A percentile compares a stretch with the other conserved stretches of the same genome.
These are phyloP conservation scores for Epichloe coenophiala DNA, from an alignment of 2,329 filamentous ascomycete species.

Conservation along the genomic window DNA sequence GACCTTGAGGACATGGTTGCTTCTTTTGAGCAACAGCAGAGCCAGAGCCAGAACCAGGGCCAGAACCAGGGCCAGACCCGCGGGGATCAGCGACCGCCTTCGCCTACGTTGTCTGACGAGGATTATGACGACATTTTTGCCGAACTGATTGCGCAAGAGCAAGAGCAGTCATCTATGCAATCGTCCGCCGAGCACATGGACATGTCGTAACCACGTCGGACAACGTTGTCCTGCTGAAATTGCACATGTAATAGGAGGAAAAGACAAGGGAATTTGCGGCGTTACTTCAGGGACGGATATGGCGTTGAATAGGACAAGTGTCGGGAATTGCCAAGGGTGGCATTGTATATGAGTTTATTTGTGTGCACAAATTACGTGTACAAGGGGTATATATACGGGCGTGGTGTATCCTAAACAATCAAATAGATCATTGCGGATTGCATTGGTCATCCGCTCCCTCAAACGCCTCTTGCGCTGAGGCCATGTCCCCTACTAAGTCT, in stretches of 20 bases:
- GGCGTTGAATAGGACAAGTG: neutral
- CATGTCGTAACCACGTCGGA: slow-evolving; percentile 15
- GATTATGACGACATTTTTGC: slow-evolving; percentile 51
- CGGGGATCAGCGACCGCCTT: slow-evolving; percentile 15
- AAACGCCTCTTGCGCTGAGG: slow-evolving; percentile 62
- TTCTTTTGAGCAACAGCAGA: slow-evolving; percentile 24
- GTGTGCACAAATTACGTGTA: slow-evolving; percentile 3
- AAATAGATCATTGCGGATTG: slow-evolving; percentile 39
- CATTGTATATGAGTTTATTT: slow-evolving; percentile 1
- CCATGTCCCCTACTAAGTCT: slow-evolving; percentile 84
- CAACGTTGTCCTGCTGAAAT: neutral
- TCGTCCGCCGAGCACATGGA: slow-evolving; percentile 31
- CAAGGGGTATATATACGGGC: slow-evolving; percentile 15
- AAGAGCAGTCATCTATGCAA: slow-evolving; percentile 5
- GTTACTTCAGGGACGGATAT: slow-evolving; percentile 2
- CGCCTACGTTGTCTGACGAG: slow-evolving; percentile 34
- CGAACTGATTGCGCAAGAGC: slow-evolving; percentile 22
- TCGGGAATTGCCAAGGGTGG: neutral
- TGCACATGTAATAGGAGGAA: neutral
- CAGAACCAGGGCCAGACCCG: slow-evolving; percentile 7
- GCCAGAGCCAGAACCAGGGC: neutral
- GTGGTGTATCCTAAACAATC: slow-evolving; percentile 10
- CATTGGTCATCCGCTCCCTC: slow-evolving; percentile 49
- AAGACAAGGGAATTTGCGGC: slow-evolving; percentile 3
- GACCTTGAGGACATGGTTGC: slow-evolving; percentile 45